phyloP scores from a whole-genome alignment of 78 protist species.

The Protostelium mycophagum region DNA sequence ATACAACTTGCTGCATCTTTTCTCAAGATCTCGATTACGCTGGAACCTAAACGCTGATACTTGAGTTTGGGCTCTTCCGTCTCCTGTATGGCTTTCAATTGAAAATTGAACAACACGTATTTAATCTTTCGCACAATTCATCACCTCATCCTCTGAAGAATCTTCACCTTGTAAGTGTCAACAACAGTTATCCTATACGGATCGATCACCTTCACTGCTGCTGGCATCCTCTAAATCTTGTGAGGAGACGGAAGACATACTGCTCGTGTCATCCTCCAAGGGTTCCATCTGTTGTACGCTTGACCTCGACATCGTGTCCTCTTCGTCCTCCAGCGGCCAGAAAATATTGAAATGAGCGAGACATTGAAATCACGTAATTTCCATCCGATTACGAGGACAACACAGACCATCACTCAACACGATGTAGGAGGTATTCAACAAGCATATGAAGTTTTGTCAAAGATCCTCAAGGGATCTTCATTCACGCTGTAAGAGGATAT shows the following conservation, averaged over 20 bases:
- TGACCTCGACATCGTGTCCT: too few species aligned
- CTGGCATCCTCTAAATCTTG: not conserved
- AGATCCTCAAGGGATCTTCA: too few species aligned
- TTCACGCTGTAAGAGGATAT: too few species aligned
- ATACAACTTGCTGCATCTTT: slow-evolving; percentile 58
- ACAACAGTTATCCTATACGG: not conserved
- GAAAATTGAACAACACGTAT: not conserved
- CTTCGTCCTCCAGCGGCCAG: too few species aligned
- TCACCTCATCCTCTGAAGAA: not conserved
- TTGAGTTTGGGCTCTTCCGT: slow-evolving; percentile 80
- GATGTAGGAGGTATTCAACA: too few species aligned
- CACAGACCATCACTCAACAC: too few species aligned
- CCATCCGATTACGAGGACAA: too few species aligned
- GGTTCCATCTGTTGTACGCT: not conserved
- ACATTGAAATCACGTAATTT: too few species aligned
- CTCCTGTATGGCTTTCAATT: not conserved
- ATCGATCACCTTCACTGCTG: not conserved
- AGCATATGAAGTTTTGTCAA: too few species aligned
- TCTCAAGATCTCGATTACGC: slow-evolving; percentile 52
- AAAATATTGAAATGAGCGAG: too few species aligned
- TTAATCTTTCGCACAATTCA: not conserved
- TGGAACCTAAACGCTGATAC: slow-evolving; percentile 63
- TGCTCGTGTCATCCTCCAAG: not conserved
- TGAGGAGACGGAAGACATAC: not conserved
- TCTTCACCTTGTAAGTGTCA: not conserved